Base-by-base conservation (phyloP, 495 filamentous ascomycete genomes). In the Penicillium arizonense region DNA sequence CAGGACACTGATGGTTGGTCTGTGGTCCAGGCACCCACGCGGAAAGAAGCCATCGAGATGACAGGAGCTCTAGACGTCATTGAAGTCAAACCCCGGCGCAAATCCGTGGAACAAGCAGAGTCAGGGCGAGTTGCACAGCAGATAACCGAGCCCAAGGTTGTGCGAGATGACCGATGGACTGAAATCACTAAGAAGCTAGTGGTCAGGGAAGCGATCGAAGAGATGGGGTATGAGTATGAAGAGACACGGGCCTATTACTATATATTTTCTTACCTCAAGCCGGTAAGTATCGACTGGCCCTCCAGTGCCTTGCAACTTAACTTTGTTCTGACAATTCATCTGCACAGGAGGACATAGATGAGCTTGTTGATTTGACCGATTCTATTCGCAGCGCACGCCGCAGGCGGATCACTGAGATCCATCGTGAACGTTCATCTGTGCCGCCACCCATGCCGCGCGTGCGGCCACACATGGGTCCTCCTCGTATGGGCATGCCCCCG, bases 131-230 rank as follows among this genome's bases (percentile, higher is more conserved):
- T 72, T n/a, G 73, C 62, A 23, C 70, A 73, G 28, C 63, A 75
- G 20, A 74, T 77, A 18, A 58, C 65, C n/a, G 71, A 61, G 2
- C 47, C 69, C 48, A 73, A 75, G 34, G 61, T 70, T 30, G 62
- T 59, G 16, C 67, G 80, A 46, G 85, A 83, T 42, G 82, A 88
- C 52, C 87, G 96, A 68, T 97, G 95, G 95, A 98, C 94, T 0
- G 94, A 97, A 66, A 91, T 98, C 59, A 96, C 92, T 7, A 97
- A 96, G 73, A 91, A 96, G 58, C 69, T 98, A 42, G 90, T 98
- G 11, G 79, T 87, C 35, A 82, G 83, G 49, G 93, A 97, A 63
- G 95, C 94, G 0, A 90, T 98, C 57, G 86, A 96, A 53, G 73
- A 85, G 46, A 66, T 84, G 52, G 91, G 90, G 0, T 97, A 95